phyloP scores from a whole-genome alignment of 495 filamentous ascomycete genomes.

The Penicillium pulvis region DNA sequence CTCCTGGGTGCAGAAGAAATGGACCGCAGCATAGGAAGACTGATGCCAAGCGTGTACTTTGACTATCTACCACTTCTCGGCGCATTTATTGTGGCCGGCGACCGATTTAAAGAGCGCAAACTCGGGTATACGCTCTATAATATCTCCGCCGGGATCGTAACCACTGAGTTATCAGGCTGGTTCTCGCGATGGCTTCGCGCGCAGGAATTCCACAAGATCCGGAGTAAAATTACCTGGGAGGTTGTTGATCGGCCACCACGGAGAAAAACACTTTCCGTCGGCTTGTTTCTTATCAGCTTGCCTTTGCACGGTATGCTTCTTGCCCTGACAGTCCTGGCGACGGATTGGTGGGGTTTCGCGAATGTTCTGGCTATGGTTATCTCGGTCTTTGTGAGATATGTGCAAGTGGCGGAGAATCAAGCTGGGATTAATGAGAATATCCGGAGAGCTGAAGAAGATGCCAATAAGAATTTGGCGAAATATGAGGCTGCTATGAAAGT shows the following conservation, averaged over 20 bases:
- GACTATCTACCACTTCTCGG: conserved; percentile 20
- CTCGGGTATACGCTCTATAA: conserved; percentile 18
- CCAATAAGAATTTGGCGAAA: conserved; percentile 1
- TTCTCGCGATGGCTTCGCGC: conserved; percentile 19
- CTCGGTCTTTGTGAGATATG: conserved; percentile 14
- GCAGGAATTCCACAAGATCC: conserved; percentile 12
- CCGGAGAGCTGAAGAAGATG: conserved; percentile 1
- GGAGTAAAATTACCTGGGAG: conserved; percentile 16
- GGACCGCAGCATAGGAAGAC: conserved; percentile 16
- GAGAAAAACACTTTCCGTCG: conserved; percentile 2
- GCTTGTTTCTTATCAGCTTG: conserved; percentile 8
- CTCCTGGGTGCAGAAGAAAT: conserved; percentile 18
- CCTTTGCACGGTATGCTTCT: conserved; percentile 11
- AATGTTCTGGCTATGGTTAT: conserved; percentile 18
- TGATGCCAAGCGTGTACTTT: conserved; percentile 13
- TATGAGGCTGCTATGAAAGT: conserved; percentile 5
- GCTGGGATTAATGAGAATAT: conserved; percentile 14
- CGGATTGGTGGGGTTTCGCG: conserved; percentile 21
- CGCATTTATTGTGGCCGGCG: conserved; percentile 14
- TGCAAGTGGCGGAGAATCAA: conserved; percentile 15
- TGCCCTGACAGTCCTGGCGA: conserved; percentile 10
- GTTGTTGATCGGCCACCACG: conserved; percentile 8
- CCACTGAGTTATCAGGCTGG: conserved; percentile 20
- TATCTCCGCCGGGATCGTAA: conserved; percentile 16
- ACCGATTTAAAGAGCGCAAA: conserved; percentile 13